These are phyloP conservation scores for Trichodelitschia bisporula DNA, from an alignment of 495 filamentous ascomycete genomes.

Conservation along the genomic window DNA sequence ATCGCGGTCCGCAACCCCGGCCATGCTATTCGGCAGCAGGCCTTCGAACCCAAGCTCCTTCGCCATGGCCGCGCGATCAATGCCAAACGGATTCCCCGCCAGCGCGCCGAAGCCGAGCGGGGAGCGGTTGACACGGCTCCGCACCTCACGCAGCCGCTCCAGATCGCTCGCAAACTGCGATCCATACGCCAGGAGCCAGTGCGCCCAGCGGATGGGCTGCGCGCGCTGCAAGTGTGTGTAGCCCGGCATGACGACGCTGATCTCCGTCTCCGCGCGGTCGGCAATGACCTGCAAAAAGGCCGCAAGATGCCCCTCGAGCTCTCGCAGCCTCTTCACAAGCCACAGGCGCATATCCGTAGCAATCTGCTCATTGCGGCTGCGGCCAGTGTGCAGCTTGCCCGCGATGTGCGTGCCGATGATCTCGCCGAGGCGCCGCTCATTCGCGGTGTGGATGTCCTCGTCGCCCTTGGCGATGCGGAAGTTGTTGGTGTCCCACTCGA, in stretches of 20 bases:
- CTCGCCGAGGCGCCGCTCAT: slow-evolving; percentile 75
- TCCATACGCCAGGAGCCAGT: slow-evolving; percentile 66
- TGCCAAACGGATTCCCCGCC: slow-evolving; percentile 76
- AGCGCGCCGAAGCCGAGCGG: slow-evolving; percentile 72
- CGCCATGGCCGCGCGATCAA: slow-evolving; percentile 74
- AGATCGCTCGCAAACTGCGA: slow-evolving; percentile 54
- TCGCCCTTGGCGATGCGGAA: slow-evolving; percentile 40
- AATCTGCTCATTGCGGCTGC: slow-evolving; percentile 83
- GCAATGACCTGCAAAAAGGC: slow-evolving; percentile 49
- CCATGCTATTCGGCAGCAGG: slow-evolving; percentile 64
- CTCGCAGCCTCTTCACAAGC: slow-evolving; percentile 53
- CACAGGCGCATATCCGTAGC: slow-evolving; percentile 86
- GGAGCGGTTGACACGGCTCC: slow-evolving; percentile 46
- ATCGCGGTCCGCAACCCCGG: slow-evolving; percentile 62
- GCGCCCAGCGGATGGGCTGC: slow-evolving; percentile 71
- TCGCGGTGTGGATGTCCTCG: slow-evolving; percentile 79
- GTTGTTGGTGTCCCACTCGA: slow-evolving; percentile 43
- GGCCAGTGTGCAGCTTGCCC: slow-evolving; percentile 83
- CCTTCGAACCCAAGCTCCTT: slow-evolving; percentile 72
- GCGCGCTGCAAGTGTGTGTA: slow-evolving; percentile 90
- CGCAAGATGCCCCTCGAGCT: slow-evolving; percentile 41
- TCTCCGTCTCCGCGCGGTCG: slow-evolving; percentile 51
- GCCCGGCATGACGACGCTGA: slow-evolving; percentile 35
- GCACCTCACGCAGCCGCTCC: slow-evolving; percentile 52
- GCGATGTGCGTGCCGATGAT: slow-evolving; percentile 68